Evolutionary conservation across 495 filamentous ascomycete species (phyloP).

Genomic region (Aspergillus sclerotioniger): DNA sequence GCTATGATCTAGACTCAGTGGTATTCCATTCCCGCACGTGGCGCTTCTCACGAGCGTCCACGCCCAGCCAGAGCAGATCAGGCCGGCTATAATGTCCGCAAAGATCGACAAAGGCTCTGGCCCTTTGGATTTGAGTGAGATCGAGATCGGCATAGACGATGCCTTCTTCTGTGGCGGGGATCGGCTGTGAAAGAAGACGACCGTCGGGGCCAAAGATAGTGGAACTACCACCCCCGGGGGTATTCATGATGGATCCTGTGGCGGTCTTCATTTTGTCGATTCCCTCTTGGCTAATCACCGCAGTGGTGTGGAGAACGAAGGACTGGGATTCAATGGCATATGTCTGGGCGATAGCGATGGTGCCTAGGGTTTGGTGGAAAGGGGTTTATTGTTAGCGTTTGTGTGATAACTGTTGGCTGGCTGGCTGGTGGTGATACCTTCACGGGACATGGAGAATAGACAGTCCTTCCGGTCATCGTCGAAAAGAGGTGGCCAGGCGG

Average conservation of each 20-base stretch:
- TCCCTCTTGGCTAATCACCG: constrained; percentile 40
- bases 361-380: constrained; percentile 7
- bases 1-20: no score
- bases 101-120: constrained; percentile 44
- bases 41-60: constrained; percentile 21
- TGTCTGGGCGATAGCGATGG: constrained; percentile 33
- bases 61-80: constrained; percentile 53
- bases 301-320: constrained; percentile 51
- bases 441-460: constrained; percentile 35
- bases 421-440: no score
- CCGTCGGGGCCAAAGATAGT: constrained; percentile 57
- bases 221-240: constrained; percentile 48
- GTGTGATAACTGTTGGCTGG: no score
- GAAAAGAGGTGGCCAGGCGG: constrained; percentile 54
- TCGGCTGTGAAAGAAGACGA: constrained; percentile 29
- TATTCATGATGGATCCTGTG: constrained; percentile 26
- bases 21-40: no score
- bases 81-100: constrained; percentile 54
- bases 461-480: constrained; percentile 19
- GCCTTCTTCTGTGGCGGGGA: constrained; percentile 35
- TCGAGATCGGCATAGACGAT: constrained; percentile 51
- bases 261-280: constrained; percentile 41
- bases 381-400: no score
- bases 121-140: no score
- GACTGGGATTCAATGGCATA: constrained; percentile 53